phyloP scores from a whole-genome alignment of 306 rosid species.

The Medicago truncatula region MtrunA17r5.0-ANR NC_053047.1:31893001-31893500 shows the following conservation, averaged over 20 bases:
- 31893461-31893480: slow-evolving; percentile 17
- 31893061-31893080: background rate
- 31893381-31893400: slow-evolving; percentile 78
- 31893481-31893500: slow-evolving; percentile 30
- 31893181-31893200: background rate
- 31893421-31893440: slow-evolving; percentile 82
- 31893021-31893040: background rate
- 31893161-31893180: too few species aligned
- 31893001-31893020: background rate
- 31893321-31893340: slow-evolving; percentile 27
- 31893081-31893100: slow-evolving; percentile 11
- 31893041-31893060: slow-evolving; percentile 5
- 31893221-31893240: slow-evolving; percentile 21
- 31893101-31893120: slow-evolving; percentile 5
- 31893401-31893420: slow-evolving; percentile 82
- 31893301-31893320: slow-evolving; percentile 26
- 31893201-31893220: slow-evolving; percentile 10
- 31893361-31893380: slow-evolving; percentile 41
- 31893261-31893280: slow-evolving; percentile 33
- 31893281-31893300: slow-evolving; percentile 5
- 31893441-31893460: slow-evolving; percentile 62
- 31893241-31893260: background rate
- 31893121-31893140: slow-evolving; percentile 14
- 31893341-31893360: slow-evolving; percentile 16
- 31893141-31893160: background rate